Conservation (phyloP, 176 grass and related monocot genomes). For the Carex scoparia region DNA sequence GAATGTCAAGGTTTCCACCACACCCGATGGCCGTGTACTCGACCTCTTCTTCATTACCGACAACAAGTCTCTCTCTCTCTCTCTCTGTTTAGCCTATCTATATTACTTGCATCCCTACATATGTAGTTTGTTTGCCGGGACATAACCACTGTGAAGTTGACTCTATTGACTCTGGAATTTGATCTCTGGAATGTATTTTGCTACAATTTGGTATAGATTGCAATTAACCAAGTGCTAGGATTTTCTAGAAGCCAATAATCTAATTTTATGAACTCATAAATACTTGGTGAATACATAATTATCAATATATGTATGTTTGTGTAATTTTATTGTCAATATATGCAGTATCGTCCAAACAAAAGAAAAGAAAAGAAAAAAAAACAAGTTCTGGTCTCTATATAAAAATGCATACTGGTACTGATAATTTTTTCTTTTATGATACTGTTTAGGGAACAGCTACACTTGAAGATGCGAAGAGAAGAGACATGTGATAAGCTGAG, state of each 20-base stretch:
- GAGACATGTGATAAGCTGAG: constrained; percentile 51
- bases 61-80: constrained; percentile 39
- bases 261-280: background rate
- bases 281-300: background rate
- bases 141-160: background rate
- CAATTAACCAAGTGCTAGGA: background rate
- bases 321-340: background rate
- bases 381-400: too few relatives aligned
- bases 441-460: constrained; percentile 61
- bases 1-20: constrained; percentile 85
- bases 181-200: background rate
- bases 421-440: background rate
- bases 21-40: constrained; percentile 61
- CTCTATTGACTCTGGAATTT: background rate
- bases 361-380: background rate
- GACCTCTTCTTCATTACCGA: constrained; percentile 91
- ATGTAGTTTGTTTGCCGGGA: background rate
- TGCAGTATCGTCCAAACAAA: background rate
- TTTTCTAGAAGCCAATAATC: background rate
- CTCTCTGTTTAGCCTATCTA: background rate
- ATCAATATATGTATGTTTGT: background rate
- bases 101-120: background rate
- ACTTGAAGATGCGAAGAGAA: constrained; percentile 60
- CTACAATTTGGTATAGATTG: background rate
- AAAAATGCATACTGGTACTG: background rate